Conservation (phyloP, 2,329 filamentous ascomycete genomes). For the Graphium sp. region DNA sequence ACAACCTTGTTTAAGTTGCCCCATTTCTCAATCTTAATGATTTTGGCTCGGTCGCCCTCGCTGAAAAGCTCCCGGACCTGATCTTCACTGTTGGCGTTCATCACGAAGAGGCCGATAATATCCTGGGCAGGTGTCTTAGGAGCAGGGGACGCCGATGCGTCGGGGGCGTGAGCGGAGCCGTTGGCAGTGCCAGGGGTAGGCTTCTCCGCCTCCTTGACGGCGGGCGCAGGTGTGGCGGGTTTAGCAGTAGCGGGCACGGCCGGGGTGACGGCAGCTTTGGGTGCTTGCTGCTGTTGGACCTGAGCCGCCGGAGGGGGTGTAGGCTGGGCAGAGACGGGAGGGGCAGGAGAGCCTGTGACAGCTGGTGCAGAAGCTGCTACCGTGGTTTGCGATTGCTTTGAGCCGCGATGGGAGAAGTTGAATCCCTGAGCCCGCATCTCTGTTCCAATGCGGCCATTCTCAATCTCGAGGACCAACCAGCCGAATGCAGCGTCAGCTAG, state of each 20-base stretch:
- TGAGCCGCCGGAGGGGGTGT: conserved; percentile 3
- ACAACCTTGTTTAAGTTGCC: conserved; percentile 70
- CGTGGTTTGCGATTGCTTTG: conserved; percentile 47
- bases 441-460: conserved; percentile 88
- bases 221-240: conserved; percentile 26
- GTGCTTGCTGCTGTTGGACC: no score
- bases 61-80: conserved; percentile 68
- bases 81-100: conserved; percentile 69
- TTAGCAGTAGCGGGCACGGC: conserved; percentile 15
- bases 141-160: conserved; percentile 37
- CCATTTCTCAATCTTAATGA: conserved; percentile 63
- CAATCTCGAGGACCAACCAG: conserved; percentile 86
- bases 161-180: conserved; percentile 32
- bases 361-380: conserved; percentile 17
- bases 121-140: conserved; percentile 44
- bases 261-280: conserved; percentile 1
- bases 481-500: conserved; percentile 94
- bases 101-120: conserved; percentile 77
- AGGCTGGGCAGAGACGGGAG: conserved; percentile 6
- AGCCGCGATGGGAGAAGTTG: conserved; percentile 92
- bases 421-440: conserved; percentile 98
- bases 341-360: conserved; percentile 5
- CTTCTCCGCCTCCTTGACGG: conserved; percentile 41
- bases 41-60: conserved; percentile 70
- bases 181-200: conserved; percentile 26